A percentile compares a stretch with the other conserved stretches of the same genome.
Conservation (phyloP, 495 filamentous ascomycete genomes). For the Aspergillus sparsus region DNA sequence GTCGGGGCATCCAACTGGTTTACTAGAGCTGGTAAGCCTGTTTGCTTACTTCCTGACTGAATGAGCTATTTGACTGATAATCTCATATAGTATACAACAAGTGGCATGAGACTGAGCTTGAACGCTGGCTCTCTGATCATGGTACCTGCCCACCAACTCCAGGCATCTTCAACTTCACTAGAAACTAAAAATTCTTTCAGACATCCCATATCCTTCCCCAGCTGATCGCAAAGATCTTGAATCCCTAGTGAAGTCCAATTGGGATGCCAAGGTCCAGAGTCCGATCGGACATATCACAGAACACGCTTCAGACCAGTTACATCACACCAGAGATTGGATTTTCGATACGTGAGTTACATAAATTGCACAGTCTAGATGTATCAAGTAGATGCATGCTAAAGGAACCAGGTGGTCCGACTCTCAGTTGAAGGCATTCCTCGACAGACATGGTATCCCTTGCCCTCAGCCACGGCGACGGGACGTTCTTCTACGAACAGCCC, state of each 20-base stretch:
- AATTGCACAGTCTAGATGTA: not conserved
- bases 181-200: conserved; percentile 31
- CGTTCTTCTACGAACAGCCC: conserved; percentile 71
- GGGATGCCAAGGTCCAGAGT: conserved; percentile 69
- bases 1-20: conserved; percentile 77
- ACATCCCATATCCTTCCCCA: conserved; percentile 80
- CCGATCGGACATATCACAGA: conserved; percentile 76
- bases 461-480: conserved; percentile 83
- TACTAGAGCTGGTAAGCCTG: conserved; percentile 72
- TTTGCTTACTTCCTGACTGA: not conserved
- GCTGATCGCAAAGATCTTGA: conserved; percentile 87
- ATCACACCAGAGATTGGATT: conserved; percentile 83
- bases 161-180: not conserved
- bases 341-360: conserved; percentile 75
- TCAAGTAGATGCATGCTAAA: conserved; percentile 21
- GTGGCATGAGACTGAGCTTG: conserved; percentile 97
- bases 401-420: conserved; percentile 72
- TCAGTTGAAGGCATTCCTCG: conserved; percentile 88
- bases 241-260: conserved; percentile 83
- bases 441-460: conserved; percentile 81
- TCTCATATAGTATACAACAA: conserved; percentile 81
- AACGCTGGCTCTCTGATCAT: conserved; percentile 95
- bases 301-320: conserved; percentile 66
- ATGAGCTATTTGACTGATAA: conserved; percentile 5
- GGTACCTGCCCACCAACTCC: conserved; percentile 26